These are phyloP conservation scores for Inga laurina DNA, from an alignment of 306 rosid genomes.

Conservation along the genomic window DNA sequence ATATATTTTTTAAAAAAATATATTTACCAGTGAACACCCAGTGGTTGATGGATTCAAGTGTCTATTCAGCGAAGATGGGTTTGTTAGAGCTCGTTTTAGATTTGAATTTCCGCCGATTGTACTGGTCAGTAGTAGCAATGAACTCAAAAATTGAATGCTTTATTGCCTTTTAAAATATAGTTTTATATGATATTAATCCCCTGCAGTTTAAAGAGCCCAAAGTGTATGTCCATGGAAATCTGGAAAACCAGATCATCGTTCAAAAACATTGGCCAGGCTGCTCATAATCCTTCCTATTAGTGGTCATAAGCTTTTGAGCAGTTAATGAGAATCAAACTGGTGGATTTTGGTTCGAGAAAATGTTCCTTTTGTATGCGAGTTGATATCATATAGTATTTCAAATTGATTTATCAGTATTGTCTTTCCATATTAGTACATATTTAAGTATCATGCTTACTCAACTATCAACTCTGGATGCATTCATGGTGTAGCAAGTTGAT, in stretches of 20 bases:
- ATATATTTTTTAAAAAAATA: not conserved
- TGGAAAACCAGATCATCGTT: conserved; percentile 41
- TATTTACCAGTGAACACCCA: conserved; percentile 65
- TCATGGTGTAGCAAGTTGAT: too few species aligned
- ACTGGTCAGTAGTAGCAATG: conserved; percentile 48
- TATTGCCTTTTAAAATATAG: not conserved
- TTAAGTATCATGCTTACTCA: too few species aligned
- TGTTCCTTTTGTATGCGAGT: too few species aligned
- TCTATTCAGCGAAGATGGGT: conserved; percentile 64
- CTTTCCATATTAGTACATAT: too few species aligned
- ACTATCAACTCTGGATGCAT: too few species aligned
- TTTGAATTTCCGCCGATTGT: conserved; percentile 59
- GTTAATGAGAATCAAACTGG: not conserved
- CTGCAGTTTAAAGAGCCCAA: conserved; percentile 73
- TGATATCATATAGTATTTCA: too few species aligned
- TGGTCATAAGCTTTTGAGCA: not conserved
- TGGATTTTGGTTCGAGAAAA: not conserved
- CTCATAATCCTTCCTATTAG: conserved; percentile 27
- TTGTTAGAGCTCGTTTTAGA: conserved; percentile 53
- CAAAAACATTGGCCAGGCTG: conserved; percentile 71
- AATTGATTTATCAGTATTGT: too few species aligned
- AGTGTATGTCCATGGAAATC: conserved; percentile 72
- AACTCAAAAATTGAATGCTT: conserved; percentile 16
- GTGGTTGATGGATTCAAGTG: conserved; percentile 71
- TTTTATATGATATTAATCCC: conserved; percentile 9